These are phyloP conservation scores for Gaeumannomyces tritici DNA, from an alignment of 2,329 filamentous ascomycete species.

Conservation along the genomic window DNA sequence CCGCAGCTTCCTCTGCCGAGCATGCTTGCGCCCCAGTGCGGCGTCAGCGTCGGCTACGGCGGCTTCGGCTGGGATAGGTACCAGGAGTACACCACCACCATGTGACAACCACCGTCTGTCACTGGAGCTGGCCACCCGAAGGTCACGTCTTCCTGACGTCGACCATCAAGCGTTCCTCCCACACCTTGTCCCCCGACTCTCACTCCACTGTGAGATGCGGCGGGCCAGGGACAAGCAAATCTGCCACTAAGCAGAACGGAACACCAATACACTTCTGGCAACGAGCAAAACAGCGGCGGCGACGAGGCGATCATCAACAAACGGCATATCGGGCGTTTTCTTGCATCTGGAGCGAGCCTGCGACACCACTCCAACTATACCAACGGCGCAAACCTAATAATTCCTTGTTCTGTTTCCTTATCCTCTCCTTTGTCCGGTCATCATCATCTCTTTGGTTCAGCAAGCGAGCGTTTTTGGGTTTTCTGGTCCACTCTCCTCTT, in stretches of 20 bases:
- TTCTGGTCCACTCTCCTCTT: constrained; percentile 24
- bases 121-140: constrained; percentile 35
- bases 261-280: neutral
- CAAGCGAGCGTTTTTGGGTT: constrained; percentile 31
- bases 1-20: constrained; percentile 74
- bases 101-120: constrained; percentile 59
- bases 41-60: constrained; percentile 64
- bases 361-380: constrained; percentile 16
- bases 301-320: constrained; percentile 1
- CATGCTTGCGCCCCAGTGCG: constrained; percentile 78
- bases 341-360: constrained; percentile 25
- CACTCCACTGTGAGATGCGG: no score
- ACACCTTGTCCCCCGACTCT: neutral
- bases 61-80: constrained; percentile 81
- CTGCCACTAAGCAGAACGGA: neutral
- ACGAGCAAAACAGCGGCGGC: neutral
- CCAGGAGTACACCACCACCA: constrained; percentile 76
- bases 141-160: constrained; percentile 26
- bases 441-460: constrained; percentile 19
- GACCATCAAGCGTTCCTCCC: neutral
- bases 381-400: constrained; percentile 15
- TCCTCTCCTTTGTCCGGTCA: constrained; percentile 18
- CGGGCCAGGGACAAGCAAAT: neutral
- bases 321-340: constrained; percentile 23
- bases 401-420: constrained; percentile 15